Percentiles rank a stretch among this genome's conserved stretches.
Evolutionary conservation across 1,284 basidiomycete species (phyloP).

Genomic region (Cutaneotrichosporon sp.): DNA sequence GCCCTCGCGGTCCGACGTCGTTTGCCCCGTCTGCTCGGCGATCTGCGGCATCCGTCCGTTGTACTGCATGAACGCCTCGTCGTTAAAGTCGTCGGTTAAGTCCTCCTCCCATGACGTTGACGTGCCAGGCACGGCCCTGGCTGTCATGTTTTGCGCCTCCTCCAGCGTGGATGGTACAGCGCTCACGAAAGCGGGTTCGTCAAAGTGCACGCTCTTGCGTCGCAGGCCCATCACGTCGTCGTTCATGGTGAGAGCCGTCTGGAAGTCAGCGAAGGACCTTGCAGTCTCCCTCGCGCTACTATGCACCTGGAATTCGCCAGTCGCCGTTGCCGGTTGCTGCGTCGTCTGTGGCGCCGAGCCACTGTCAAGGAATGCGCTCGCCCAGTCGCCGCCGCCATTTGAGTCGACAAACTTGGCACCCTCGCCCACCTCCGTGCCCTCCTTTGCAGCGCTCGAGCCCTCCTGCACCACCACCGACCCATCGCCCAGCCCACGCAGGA

Average conservation of each 20-base stretch:
- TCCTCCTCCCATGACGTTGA: conserved; percentile 50
- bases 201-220: conserved; percentile 53
- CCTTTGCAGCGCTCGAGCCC: conserved; percentile 26
- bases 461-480: conserved; percentile 77
- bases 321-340: conserved; percentile 37
- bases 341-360: conserved; percentile 1
- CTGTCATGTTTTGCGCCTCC: conserved; percentile 53
- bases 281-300: neutral
- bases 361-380: conserved; percentile 9
- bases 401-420: conserved; percentile 49
- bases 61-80: conserved; percentile 41
- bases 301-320: conserved; percentile 8
- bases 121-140: conserved; percentile 44
- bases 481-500: conserved; percentile 83
- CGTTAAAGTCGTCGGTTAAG: conserved; percentile 38
- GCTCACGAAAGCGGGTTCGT: conserved; percentile 25
- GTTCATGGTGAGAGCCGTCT: conserved; percentile 36
- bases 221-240: conserved; percentile 18
- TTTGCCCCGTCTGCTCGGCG: conserved; percentile 28
- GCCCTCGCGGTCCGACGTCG: conserved; percentile 14
- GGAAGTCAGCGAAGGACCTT: conserved; percentile 23
- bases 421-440: conserved; percentile 44
- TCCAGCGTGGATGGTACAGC: conserved; percentile 45
- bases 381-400: conserved; percentile 29
- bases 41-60: conserved; percentile 28